Base-by-base conservation (phyloP, 2,329 filamentous ascomycete genomes). In the Alternaria atra region DNA sequence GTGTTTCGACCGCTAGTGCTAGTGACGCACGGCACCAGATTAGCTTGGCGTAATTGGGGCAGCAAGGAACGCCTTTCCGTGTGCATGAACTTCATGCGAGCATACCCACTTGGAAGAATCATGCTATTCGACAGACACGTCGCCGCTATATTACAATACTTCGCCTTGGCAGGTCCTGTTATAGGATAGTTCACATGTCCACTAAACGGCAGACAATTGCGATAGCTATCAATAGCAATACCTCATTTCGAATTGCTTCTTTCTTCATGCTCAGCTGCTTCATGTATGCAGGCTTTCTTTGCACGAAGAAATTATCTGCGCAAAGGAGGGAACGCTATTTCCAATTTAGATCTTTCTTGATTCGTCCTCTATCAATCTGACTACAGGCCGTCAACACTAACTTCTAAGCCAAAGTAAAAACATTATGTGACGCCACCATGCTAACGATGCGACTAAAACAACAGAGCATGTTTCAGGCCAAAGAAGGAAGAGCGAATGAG, bases 321-420 rank as follows among this genome's bases (percentile, higher is more conserved):
- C 17, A 9, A 34, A 52, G 25, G 39, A 55, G 10, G n/a, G n/a
- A 27, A 32, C 10, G 20, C 30, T 27, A 12, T 44, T 60, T 59
- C 43, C 67, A 71, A 69, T 73, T 71, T 68, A 61, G 37, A 60
- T 66, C 44, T 61, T 70, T 70, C 54, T 70, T 67, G 43, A 63
- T 70, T 67, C 63, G 52, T 68, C 67, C 63, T 61, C 61, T 64
- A 64, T 67, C 66, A 68, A 61, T 67, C 48, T 66, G 63, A 65
- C 63, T 58, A 35, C 34, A 48, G 46, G 55, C 66, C 52, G 59
- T 64, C 40, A 61, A 58, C 57, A 53, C 39, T 58, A 39, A n/a
- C 46, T 59, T 53, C 56, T 54, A 53, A 55, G 39, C 59, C 51
- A 59, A 43, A 52, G 39, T 39, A 61, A 52, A 61, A 52, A 61